Base-by-base conservation (phyloP, 345 rosid genomes). In the Salix brachista region DNA sequence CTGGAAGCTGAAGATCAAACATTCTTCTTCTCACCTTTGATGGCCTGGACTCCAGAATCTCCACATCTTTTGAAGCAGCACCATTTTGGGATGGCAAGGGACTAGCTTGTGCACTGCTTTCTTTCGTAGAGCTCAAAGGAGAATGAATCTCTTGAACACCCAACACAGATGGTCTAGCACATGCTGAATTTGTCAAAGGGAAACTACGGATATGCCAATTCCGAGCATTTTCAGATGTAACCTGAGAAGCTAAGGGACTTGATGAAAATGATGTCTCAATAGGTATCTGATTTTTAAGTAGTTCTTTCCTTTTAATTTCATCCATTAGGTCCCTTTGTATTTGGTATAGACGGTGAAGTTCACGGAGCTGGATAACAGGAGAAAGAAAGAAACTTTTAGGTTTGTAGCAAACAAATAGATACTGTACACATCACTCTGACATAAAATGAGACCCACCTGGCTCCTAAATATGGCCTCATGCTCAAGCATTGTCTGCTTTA, bases 1-100 rank as follows among this genome's bases (percentile, higher is more conserved):
- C 96, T 4, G 97, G 96, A 74, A 90, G 94, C 73, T 85, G 97
- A 84, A 93, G 95, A 85, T 95, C 99, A 71, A 91, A 81, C 89
- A 89, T 86, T 81, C 77, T 90, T 84, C 90, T 91, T 85, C 97
- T 80, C 77, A 88, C 87, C 80, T 91, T 93, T 41, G 86, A 61
- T 36, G 99, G 96, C 80, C 97, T 88, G 73, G 89, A 86, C 73
- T 89, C 91, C 37, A 89, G 61, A 71, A 89, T 84, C 74, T 92
- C 92, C 54, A 79, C 65, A 19, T 82, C 88, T 85, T 89, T 92
- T 66, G 87, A 86, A 75, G 84, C 71, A 78, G 71, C 77, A 18
- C 89, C 94, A 67, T 88, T 91, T 75, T 80, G 89, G 34, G 82
- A 84, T 65, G 85, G 85, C 84, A 82, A 86, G 21, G 84, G 84